Evolutionary conservation across 371 early-diverging fungal genomes (phyloP), one percentile per base, ranked within the genome.

Genomic region (Mucor sp.): DNA sequence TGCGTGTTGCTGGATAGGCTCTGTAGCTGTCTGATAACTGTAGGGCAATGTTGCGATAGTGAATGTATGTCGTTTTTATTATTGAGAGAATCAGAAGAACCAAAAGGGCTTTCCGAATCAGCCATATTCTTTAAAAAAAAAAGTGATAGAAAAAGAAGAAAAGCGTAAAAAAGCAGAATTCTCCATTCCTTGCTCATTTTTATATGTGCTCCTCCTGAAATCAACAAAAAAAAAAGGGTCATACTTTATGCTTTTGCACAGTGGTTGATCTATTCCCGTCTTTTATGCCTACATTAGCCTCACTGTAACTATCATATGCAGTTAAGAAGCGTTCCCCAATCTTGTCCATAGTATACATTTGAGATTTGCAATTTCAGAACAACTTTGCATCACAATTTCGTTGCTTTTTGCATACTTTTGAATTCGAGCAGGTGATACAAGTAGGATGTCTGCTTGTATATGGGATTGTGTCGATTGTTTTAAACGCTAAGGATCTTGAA

Each of bases 41-140:
- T 41, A 8, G 37, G 56, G 15, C 57, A 19, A 28, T 56, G 39
- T 7, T 53, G 53, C 23, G 50, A 37, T 27, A 32, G 27, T 30
- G 33, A 33, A 32, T 57, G 2, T 0, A 57, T 32, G 30, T 33
- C 30, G 33, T 33, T 28, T 28, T 30, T 55, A 27, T 43, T 62
- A 21, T 43, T 25, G 5, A 56, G 25, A n/a, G 33, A n/a, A 41
- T 67, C 58, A 47, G 57, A 44, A 47, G 67, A 62, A 30, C 67
- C 47, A 43, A 62, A 17, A 4, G 53, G n/a, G 7, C 57, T 56
- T 62, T 56, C 67, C 43, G 58, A 62, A 44, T 57, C 50, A 9
- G 64, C 57, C 64, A 64, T 64, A 19, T 27, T n/a, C n/a, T 33
- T 33, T 12, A 35, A 56, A 43, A 6, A 62, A 32, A 17, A 62